These are phyloP conservation scores for Saccharomyces mikatae DNA, from an alignment of 805 yeast species.

Conservation along the genomic window DNA sequence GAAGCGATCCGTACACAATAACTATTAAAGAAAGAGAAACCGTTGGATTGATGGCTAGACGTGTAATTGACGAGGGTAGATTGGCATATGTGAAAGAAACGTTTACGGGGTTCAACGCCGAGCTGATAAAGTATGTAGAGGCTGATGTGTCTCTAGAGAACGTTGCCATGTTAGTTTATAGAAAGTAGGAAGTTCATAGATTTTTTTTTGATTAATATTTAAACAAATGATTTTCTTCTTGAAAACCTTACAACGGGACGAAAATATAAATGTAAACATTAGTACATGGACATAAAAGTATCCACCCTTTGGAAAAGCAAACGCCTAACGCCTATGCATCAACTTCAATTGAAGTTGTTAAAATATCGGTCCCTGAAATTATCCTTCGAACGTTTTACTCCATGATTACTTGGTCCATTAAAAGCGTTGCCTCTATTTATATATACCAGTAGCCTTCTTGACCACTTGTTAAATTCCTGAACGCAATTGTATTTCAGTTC, in stretches of 20 bases:
- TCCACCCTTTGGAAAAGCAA: not conserved
- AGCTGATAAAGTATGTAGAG: slow-evolving; percentile 52
- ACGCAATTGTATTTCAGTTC: slow-evolving; percentile 67
- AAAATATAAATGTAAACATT: not conserved
- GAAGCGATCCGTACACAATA: slow-evolving; percentile 40
- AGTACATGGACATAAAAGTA: no score
- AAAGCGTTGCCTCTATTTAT: slow-evolving; percentile 53
- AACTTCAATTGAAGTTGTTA: slow-evolving; percentile 43
- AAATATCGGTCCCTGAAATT: slow-evolving; percentile 77
- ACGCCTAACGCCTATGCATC: not conserved
- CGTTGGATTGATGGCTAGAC: slow-evolving; percentile 61
- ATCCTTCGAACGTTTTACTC: slow-evolving; percentile 38
- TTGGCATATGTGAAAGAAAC: slow-evolving; percentile 33
- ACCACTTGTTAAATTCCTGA: slow-evolving; percentile 91
- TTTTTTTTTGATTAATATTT: not conserved
- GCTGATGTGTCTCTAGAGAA: slow-evolving; percentile 61
- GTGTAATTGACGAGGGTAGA: slow-evolving; percentile 70
- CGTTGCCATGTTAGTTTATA: slow-evolving; percentile 39
- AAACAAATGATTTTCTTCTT: not conserved
- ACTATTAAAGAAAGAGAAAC: slow-evolving; percentile 42
- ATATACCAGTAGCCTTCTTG: slow-evolving; percentile 76
- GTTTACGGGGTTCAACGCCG: slow-evolving; percentile 36
- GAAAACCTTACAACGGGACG: not conserved
- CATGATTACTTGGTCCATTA: slow-evolving; percentile 40
- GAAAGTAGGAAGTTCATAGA: not conserved